Base-by-base conservation (phyloP, 345 rosid species). In the Bruguiera gymnorhiza region DNA sequence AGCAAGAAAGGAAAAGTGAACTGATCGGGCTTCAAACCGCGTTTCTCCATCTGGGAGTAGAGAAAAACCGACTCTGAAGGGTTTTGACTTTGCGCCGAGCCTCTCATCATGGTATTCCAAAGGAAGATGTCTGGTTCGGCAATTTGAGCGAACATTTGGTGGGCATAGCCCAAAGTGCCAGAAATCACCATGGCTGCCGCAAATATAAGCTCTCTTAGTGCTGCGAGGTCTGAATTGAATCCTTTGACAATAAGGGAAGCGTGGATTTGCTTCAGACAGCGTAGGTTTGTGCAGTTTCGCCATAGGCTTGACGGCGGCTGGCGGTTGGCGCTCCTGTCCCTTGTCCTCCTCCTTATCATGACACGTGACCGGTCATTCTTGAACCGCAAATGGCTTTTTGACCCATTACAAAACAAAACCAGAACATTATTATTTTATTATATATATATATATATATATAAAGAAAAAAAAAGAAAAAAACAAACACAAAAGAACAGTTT, bases 1-100 rank as follows among this genome's bases (percentile, higher is more conserved):
- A 89, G 88, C 52, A 83, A 80, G 71, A 87, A 89, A 39, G 92
- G 82, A 63, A 86, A 85, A 36, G 96, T 89, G 68, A 69, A 87
- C 24, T 81, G 75, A 81, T 86, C 87, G 32, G 89, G 87, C 75
- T 55, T 73, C 36, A 73, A 69, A 30, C 77, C 75, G 1, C 74
- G 66, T 32, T 70, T 83, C 76, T 73, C 92, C 92, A 89, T 89
- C 76, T 81, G 83, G 27, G 56, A 46, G 65, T 83, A 89, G 26
- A 83, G 70, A 6, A 70, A 6, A 65, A 87, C 57, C 2, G 89
- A 78, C 13, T 79, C 76, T 34, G 50, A 63, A 26, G 89, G 87
- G 36, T 53, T 70, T 27, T 16, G 60, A 65, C 86, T 84, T 68
- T 86, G 92, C 70, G 92, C 72, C 67, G 87, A 79, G 73, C 88